phyloP scores from a whole-genome alignment of 805 yeast species.

The Wickerhamomyces rabaulensis region DNA sequence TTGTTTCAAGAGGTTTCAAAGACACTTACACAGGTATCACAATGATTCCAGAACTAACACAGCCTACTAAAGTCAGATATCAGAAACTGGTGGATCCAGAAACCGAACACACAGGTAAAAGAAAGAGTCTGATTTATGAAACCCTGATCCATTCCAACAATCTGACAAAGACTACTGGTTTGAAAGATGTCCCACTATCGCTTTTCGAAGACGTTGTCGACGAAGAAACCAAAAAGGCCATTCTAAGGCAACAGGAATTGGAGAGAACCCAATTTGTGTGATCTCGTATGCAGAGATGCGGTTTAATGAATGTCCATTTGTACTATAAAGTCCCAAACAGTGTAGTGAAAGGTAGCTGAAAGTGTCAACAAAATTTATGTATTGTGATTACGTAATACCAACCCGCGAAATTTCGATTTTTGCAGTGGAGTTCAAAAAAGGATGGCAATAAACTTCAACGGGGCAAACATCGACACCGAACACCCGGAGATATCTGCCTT shows the following conservation, averaged over 20 bases:
- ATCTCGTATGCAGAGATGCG: no score
- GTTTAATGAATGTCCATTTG: no score
- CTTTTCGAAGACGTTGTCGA: slow-evolving; percentile 54
- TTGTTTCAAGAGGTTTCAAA: slow-evolving; percentile 52
- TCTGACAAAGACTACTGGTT: slow-evolving; percentile 56
- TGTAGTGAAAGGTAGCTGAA: no score
- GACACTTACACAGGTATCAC: slow-evolving; percentile 84
- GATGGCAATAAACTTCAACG: background rate
- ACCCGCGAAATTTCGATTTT: background rate
- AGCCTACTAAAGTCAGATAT: slow-evolving; percentile 43
- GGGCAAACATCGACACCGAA: background rate
- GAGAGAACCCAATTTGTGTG: slow-evolving; percentile 10
- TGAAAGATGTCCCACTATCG: slow-evolving; percentile 50
- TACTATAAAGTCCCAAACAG: no score
- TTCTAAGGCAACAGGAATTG: slow-evolving; percentile 48
- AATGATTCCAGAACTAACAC: slow-evolving; percentile 71
- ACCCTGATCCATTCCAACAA: slow-evolving; percentile 43
- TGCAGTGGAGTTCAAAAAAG: background rate
- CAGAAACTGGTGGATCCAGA: slow-evolving; percentile 23
- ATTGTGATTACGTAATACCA: background rate
- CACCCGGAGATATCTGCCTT: background rate
- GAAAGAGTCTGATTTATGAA: slow-evolving; percentile 38
- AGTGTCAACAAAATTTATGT: no score
- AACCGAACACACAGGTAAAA: slow-evolving; percentile 21
- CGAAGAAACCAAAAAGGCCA: slow-evolving; percentile 54